phyloP scores from a whole-genome alignment of 1,139 yeast species.

The Zygosaccharomyces pseudobailii region DNA sequence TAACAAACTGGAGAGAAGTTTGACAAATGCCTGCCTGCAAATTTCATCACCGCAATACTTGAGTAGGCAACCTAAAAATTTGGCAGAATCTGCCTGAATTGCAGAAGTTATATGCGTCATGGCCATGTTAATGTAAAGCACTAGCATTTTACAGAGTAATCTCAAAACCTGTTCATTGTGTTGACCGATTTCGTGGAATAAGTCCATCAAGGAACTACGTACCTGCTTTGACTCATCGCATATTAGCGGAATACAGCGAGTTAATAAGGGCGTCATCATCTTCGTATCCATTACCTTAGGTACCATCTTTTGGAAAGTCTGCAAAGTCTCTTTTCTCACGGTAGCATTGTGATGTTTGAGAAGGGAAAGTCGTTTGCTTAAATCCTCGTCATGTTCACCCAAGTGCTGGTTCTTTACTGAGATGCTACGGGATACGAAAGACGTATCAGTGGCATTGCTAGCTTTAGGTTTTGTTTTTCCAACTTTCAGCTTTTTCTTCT shows the following conservation, averaged over 20 bases:
- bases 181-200: slow-evolving; percentile 48
- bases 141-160: slow-evolving; percentile 61
- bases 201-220: slow-evolving; percentile 51
- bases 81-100: slow-evolving; percentile 66
- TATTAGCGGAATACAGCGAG: slow-evolving; percentile 31
- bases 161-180: slow-evolving; percentile 55
- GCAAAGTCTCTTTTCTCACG: slow-evolving; percentile 71
- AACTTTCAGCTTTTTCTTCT: slow-evolving; percentile 77
- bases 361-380: slow-evolving; percentile 57
- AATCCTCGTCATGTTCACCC: slow-evolving; percentile 41
- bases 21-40: slow-evolving; percentile 54
- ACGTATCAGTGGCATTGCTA: slow-evolving; percentile 76
- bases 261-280: slow-evolving; percentile 30
- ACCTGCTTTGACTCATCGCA: slow-evolving; percentile 45
- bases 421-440: slow-evolving; percentile 72
- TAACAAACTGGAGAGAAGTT: slow-evolving; percentile 53
- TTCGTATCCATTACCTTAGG: slow-evolving; percentile 36
- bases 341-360: slow-evolving; percentile 72
- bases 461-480: slow-evolving; percentile 76
- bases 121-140: slow-evolving; percentile 80
- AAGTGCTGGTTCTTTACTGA: slow-evolving; percentile 52
- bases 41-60: slow-evolving; percentile 44
- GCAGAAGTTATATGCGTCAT: slow-evolving; percentile 88
- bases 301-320: slow-evolving; percentile 44
- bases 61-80: slow-evolving; percentile 53